Evolutionary conservation across 2,329 filamentous ascomycete species (phyloP).

Genomic region (Ascochyta pisi): DNA sequence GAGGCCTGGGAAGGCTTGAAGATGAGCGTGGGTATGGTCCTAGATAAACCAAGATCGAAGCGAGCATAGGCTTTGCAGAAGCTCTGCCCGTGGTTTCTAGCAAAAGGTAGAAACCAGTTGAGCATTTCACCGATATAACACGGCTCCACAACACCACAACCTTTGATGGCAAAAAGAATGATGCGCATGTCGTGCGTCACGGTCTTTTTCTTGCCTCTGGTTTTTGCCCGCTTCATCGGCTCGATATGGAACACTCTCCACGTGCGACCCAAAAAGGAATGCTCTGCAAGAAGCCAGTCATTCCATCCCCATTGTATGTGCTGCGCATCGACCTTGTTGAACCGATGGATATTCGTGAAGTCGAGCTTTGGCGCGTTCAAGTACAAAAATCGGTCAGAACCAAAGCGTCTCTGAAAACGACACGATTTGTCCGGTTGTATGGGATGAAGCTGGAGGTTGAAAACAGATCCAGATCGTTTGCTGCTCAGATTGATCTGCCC

Average conservation of each 20-base stretch:
- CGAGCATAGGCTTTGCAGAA: constrained; percentile 54
- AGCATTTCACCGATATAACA: constrained; percentile 39
- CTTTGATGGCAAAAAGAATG: constrained; percentile 47
- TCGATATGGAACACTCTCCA: constrained; percentile 53
- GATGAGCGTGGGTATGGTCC: constrained; percentile 45
- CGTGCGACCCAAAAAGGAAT: constrained; percentile 50
- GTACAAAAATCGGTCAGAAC: constrained; percentile 52
- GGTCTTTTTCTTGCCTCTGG: constrained; percentile 13
- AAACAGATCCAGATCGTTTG: constrained; percentile 25
- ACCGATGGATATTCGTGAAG: background rate
- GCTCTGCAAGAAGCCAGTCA: constrained; percentile 46
- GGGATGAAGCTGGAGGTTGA: constrained; percentile 34
- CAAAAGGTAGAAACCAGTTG: constrained; percentile 51
- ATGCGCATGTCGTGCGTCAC: constrained; percentile 32
- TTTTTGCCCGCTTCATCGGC: constrained; percentile 45
- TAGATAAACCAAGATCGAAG: constrained; percentile 52
- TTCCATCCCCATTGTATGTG: constrained; percentile 34
- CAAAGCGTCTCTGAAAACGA: constrained; percentile 48
- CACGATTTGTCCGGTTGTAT: constrained; percentile 43
- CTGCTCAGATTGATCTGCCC: constrained; percentile 34
- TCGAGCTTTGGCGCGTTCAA: constrained; percentile 41
- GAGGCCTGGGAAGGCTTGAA: constrained; percentile 50
- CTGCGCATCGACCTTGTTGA: constrained; percentile 10
- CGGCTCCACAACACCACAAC: constrained; percentile 32
- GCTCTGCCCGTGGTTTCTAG: constrained; percentile 42